A percentile compares a stretch with the other conserved stretches of the same genome.
These are phyloP conservation scores for Pyronema domesticum DNA, from an alignment of 495 filamentous ascomycete genomes.

Conservation along the genomic window DNA sequence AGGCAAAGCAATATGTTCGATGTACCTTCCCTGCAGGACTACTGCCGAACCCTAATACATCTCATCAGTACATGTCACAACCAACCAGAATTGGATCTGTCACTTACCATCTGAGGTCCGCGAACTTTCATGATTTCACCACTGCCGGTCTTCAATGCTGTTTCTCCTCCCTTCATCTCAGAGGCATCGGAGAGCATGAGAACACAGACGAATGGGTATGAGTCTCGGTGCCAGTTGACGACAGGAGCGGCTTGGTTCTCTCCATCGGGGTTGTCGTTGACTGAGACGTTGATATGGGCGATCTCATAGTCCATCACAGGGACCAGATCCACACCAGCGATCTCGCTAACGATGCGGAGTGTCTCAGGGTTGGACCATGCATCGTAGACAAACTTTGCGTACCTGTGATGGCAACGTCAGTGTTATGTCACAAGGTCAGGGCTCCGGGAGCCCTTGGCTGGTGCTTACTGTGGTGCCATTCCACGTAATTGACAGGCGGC, in stretches of 20 bases:
- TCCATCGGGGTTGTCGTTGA: constrained; percentile 36
- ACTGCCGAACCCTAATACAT: constrained; percentile 42
- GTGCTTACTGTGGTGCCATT: constrained; percentile 46
- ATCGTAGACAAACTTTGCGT: constrained; percentile 49
- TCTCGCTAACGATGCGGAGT: constrained; percentile 44
- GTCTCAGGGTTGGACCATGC: constrained; percentile 51
- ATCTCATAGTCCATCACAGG: constrained; percentile 58
- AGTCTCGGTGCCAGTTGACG: constrained; percentile 57
- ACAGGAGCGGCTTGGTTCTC: constrained; percentile 28
- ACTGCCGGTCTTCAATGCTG: constrained; percentile 41
- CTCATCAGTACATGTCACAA: neutral
- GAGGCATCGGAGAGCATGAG: constrained; percentile 57
- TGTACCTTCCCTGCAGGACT: constrained; percentile 54
- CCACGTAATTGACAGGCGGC: constrained; percentile 49
- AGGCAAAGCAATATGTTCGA: constrained; percentile 49
- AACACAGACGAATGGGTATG: constrained; percentile 62
- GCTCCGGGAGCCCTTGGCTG: neutral
- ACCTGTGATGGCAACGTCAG: constrained; percentile 26
- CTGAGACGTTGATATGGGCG: constrained; percentile 52
- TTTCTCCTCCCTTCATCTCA: constrained; percentile 56
- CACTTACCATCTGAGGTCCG: constrained; percentile 44
- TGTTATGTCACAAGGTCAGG: constrained; percentile 1
- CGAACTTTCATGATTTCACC: constrained; percentile 51
- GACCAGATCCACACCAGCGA: constrained; percentile 58
- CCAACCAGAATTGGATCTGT: neutral